A percentile compares a stretch with the other conserved stretches of the same genome.
phyloP scores from a whole-genome alignment of 2,329 filamentous ascomycete species.

The Lachnellula subtilissima region DNA sequence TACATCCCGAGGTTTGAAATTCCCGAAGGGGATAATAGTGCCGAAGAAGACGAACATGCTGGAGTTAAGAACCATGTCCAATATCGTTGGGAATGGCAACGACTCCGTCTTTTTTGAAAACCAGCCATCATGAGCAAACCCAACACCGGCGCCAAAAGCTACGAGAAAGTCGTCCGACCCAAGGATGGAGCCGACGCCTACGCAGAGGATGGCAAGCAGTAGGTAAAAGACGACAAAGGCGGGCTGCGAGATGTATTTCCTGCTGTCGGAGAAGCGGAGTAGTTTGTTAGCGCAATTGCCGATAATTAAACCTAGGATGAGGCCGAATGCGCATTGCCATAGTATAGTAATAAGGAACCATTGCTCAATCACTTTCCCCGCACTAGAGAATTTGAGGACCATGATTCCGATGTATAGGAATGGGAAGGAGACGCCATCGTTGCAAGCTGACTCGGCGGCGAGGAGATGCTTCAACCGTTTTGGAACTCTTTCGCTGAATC shows the following conservation, averaged over 20 bases:
- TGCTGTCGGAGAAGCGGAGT: conserved; percentile 42
- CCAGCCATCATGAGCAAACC: conserved; percentile 50
- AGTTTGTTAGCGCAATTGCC: conserved; percentile 43
- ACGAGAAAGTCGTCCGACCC: conserved; percentile 53
- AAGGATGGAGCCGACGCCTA: conserved; percentile 47
- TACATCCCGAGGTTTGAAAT: conserved; percentile 36
- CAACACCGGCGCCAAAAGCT: conserved; percentile 50
- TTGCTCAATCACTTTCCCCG: conserved; percentile 40
- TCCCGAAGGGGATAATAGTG: conserved; percentile 47
- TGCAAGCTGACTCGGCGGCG: conserved; percentile 50
- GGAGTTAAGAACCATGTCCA: conserved; percentile 51
- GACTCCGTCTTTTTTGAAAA: conserved; percentile 43
- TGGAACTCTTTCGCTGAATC: conserved; percentile 48
- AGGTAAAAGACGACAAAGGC: conserved; percentile 53
- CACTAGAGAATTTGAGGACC: conserved; percentile 36
- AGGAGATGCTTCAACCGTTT: conserved; percentile 47
- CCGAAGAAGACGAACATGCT: conserved; percentile 54
- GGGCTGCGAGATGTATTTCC: conserved; percentile 42
- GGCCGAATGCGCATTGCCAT: conserved; percentile 49
- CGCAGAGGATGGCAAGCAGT: conserved; percentile 46
- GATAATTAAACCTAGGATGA: conserved; percentile 42
- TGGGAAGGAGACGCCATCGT: conserved; percentile 51
- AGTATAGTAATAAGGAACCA: conserved; percentile 50
- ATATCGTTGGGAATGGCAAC: conserved; percentile 43
- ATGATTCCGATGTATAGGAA: conserved; percentile 51